Conservation (phyloP, 495 filamentous ascomycete species). For the Daldinia decipiens region DNA sequence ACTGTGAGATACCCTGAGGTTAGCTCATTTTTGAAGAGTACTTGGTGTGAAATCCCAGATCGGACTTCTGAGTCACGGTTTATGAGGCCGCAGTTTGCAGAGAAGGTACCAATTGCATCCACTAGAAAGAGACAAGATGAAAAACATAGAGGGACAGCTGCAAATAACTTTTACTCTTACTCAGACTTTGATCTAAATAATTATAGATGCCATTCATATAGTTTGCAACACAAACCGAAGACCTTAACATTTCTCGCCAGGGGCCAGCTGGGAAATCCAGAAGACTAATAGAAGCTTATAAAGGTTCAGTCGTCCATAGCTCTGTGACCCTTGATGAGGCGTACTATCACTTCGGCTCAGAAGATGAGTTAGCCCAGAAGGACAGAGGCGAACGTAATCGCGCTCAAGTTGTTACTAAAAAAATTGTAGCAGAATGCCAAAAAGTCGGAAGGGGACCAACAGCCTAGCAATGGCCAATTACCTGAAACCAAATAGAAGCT, state of each 20-base stretch:
- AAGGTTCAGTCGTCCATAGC: constrained; percentile 11
- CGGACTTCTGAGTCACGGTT: constrained; percentile 19
- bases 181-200: neutral
- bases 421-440: neutral
- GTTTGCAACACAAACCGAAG: constrained; percentile 16
- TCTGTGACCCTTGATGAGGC: constrained; percentile 28
- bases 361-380: neutral
- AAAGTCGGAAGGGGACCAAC: no score
- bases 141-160: neutral
- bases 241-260: neutral
- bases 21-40: constrained; percentile 24
- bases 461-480: no score
- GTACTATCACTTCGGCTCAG: constrained; percentile 19
- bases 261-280: neutral
- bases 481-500: constrained; percentile 14
- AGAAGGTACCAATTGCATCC: neutral
- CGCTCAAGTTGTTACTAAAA: constrained; percentile 20
- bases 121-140: constrained; percentile 4
- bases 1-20: constrained; percentile 1
- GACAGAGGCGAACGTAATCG: neutral
- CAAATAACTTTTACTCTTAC: neutral
- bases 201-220: constrained; percentile 26
- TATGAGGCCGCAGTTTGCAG: constrained; percentile 21
- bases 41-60: constrained; percentile 26
- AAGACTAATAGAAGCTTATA: constrained; percentile 4